A percentile compares a stretch with the other conserved stretches of the same genome.
Conservation (phyloP, 331 rosid species). For the Acacia concinna region DNA sequence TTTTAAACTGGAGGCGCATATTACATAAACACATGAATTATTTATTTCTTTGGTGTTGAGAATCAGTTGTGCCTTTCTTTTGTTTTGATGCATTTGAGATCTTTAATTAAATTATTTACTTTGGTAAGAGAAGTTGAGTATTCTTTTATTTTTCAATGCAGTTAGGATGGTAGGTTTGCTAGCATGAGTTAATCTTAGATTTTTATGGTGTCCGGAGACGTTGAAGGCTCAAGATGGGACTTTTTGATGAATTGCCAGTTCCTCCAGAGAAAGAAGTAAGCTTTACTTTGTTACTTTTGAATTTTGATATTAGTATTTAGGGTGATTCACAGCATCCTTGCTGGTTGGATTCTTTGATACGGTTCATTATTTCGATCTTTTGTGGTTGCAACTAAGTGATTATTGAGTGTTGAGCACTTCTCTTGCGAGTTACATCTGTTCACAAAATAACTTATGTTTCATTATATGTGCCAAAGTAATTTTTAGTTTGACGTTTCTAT, state of each 20-base stretch:
- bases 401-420: not conserved
- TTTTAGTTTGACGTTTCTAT: not conserved
- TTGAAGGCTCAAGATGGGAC: conserved; percentile 66
- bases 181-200: conserved; percentile 44
- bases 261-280: conserved; percentile 81
- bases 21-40: not conserved
- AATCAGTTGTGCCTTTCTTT: conserved; percentile 19
- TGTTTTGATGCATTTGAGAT: conserved; percentile 7
- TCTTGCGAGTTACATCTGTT: not conserved
- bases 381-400: conserved; percentile 22
- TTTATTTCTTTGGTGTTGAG: conserved; percentile 5
- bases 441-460: not conserved
- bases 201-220: conserved; percentile 40
- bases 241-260: conserved; percentile 88
- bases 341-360: conserved; percentile 9
- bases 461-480: not conserved
- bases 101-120: not conserved
- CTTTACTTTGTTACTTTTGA: conserved; percentile 4
- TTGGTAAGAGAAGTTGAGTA: conserved; percentile 5
- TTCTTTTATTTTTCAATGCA: conserved; percentile 29
- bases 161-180: conserved; percentile 33
- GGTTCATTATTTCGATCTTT: conserved; percentile 25
- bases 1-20: not conserved
- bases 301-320: conserved; percentile 18
- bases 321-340: conserved; percentile 16